phyloP scores from a whole-genome alignment of 1,139 yeast species.

The Pichiaceae sp. region DNA sequence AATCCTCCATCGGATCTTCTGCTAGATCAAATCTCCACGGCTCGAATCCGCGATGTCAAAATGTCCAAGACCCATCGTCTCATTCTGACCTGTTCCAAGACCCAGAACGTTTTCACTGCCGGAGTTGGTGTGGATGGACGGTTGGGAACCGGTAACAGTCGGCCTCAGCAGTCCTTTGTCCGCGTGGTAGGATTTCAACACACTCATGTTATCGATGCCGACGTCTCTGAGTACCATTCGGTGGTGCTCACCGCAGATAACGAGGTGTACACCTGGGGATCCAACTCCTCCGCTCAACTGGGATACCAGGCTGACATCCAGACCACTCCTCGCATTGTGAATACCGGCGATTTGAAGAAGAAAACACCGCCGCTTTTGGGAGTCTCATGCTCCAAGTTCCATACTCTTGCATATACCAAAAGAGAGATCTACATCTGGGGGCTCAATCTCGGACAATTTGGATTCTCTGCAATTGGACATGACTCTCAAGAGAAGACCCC shows the following conservation, averaged over 20 bases:
- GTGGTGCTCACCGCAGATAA: slow-evolving; percentile 44
- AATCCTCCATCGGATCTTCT: not conserved
- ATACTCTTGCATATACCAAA: slow-evolving; percentile 55
- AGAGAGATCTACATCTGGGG: slow-evolving; percentile 68
- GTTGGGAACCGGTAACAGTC: slow-evolving; percentile 42
- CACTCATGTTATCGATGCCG: slow-evolving; percentile 30
- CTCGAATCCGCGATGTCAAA: slow-evolving; percentile 36
- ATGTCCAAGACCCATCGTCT: slow-evolving; percentile 66
- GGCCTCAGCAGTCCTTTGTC: slow-evolving; percentile 11
- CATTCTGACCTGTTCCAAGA: slow-evolving; percentile 40
- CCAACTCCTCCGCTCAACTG: slow-evolving; percentile 56
- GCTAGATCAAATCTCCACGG: slow-evolving; percentile 15
- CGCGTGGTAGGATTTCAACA: not conserved
- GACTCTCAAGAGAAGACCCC: slow-evolving; percentile 9
- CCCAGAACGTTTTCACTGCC: slow-evolving; percentile 37
- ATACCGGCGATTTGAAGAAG: slow-evolving; percentile 39
- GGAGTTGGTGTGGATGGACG: slow-evolving; percentile 66
- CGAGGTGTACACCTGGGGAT: slow-evolving; percentile 70
- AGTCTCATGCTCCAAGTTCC: slow-evolving; percentile 62
- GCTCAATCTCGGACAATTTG: slow-evolving; percentile 80
- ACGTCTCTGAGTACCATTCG: slow-evolving; percentile 62
- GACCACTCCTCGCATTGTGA: slow-evolving; percentile 40
- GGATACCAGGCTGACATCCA: slow-evolving; percentile 36
- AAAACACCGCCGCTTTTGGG: slow-evolving; percentile 26
- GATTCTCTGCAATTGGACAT: slow-evolving; percentile 27